Evolutionary conservation across 2,329 filamentous ascomycete genomes (phyloP).

Genomic region (Ustulina deusta): DNA sequence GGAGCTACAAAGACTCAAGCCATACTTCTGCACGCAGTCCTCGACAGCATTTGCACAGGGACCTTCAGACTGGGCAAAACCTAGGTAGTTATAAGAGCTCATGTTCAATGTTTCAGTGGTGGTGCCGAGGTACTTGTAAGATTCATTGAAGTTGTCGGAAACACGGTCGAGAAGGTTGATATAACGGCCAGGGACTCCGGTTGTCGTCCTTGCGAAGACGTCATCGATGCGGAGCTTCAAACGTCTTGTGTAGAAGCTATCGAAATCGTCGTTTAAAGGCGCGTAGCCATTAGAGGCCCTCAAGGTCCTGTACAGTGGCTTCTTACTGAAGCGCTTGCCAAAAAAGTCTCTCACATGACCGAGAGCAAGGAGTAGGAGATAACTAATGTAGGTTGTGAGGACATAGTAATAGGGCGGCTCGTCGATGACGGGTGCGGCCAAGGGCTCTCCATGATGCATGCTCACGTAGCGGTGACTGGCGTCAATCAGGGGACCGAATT

Average conservation of each 20-base stretch:
- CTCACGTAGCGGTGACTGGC: conserved; percentile 89
- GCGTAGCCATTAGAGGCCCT: conserved; percentile 90
- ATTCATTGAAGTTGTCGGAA: conserved; percentile 90
- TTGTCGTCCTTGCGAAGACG: conserved; percentile 92
- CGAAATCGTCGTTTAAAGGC: conserved; percentile 96
- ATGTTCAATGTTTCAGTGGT: conserved; percentile 96
- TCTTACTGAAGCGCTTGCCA: conserved; percentile 91
- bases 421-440: conserved; percentile 88
- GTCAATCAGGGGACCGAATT: conserved; percentile 88
- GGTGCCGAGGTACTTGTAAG: conserved; percentile 89
- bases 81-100: conserved; percentile 99
- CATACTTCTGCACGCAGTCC: conserved; percentile 84
- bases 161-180: conserved; percentile 93
- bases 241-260: conserved; percentile 96
- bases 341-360: conserved; percentile 98
- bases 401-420: conserved; percentile 97
- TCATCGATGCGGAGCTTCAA: conserved; percentile 96
- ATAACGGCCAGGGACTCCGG: conserved; percentile 92
- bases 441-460: conserved; percentile 82
- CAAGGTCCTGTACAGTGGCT: conserved; percentile 84
- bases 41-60: conserved; percentile 95
- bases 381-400: conserved; percentile 98
- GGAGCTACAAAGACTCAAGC: conserved; percentile 84
- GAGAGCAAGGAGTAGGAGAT: conserved; percentile 93
- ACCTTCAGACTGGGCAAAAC: conserved; percentile 96